phyloP scores from a whole-genome alignment of 768 basidiomycete species.

The Clavaria fumosa region DNA sequence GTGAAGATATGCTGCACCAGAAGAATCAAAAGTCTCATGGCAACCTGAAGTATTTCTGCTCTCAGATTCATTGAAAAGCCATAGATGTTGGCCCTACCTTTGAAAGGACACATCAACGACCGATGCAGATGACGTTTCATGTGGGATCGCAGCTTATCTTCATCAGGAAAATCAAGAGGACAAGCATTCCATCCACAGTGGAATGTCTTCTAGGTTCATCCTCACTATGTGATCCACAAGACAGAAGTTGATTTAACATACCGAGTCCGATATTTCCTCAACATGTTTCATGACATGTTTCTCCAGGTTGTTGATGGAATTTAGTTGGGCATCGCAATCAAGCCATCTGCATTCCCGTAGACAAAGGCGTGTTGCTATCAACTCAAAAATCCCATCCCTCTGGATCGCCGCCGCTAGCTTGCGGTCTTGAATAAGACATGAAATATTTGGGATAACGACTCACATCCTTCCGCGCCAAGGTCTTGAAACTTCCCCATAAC shows the following conservation, averaged over 20 bases:
- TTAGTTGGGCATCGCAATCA: constrained; percentile 38
- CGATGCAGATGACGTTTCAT: constrained; percentile 34
- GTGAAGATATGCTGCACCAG: too few species aligned
- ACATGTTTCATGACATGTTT: constrained; percentile 32
- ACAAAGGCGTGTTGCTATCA: constrained; percentile 29
- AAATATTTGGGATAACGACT: constrained; percentile 4
- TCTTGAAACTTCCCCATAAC: neutral
- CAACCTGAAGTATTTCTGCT: constrained; percentile 32
- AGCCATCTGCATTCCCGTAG: constrained; percentile 36
- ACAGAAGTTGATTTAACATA: neutral
- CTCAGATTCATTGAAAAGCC: constrained; percentile 1
- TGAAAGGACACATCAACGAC: constrained; percentile 31
- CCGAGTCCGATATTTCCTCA: constrained; percentile 12
- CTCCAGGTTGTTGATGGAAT: constrained; percentile 33
- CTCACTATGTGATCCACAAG: neutral
- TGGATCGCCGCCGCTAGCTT: neutral
- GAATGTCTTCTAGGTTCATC: constrained; percentile 1
- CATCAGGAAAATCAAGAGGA: constrained; percentile 24
- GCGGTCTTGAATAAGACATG: constrained; percentile 5
- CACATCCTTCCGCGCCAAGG: constrained; percentile 1
- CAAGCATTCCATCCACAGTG: constrained; percentile 35
- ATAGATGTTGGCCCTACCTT: constrained; percentile 25
- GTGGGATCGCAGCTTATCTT: constrained; percentile 29
- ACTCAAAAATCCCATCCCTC: constrained; percentile 28
- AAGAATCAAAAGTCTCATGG: constrained; percentile 32